Conservation (phyloP, 1,284 basidiomycete genomes). For the Irpex sp. region DNA sequence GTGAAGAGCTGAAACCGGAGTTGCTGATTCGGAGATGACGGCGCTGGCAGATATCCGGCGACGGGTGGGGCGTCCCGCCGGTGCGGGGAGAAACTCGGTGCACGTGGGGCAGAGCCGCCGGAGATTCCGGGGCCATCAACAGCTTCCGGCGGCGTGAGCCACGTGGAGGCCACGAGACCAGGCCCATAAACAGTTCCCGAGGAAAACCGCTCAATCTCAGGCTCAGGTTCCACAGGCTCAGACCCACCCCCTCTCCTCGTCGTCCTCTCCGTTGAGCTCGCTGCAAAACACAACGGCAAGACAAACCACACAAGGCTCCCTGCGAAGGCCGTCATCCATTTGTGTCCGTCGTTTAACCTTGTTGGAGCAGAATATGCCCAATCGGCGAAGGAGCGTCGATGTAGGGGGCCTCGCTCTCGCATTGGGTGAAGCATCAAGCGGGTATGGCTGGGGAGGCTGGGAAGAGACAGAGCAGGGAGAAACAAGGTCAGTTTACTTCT, state of each 20-base stretch:
- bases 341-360: not conserved
- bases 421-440: constrained; percentile 54
- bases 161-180: constrained; percentile 12
- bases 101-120: not conserved
- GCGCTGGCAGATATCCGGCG: no score
- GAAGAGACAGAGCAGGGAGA: constrained; percentile 47
- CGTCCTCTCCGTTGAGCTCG: not conserved
- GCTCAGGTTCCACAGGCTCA: not conserved
- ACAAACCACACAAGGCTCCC: not conserved
- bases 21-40: no score
- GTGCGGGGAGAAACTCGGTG: not conserved
- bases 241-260: not conserved
- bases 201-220: constrained; percentile 1
- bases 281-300: not conserved
- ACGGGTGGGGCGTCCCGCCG: no score
- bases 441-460: constrained; percentile 72
- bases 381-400: constrained; percentile 66
- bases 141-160: not conserved
- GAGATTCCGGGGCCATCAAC: not conserved
- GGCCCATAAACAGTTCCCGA: constrained; percentile 6
- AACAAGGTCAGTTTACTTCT: constrained; percentile 43
- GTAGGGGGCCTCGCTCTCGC: constrained; percentile 80
- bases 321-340: not conserved
- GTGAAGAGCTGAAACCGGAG: no score
- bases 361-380: not conserved